Evolutionary conservation across 768 basidiomycete genomes (phyloP).

Genomic region (Serendipita sp.): DNA sequence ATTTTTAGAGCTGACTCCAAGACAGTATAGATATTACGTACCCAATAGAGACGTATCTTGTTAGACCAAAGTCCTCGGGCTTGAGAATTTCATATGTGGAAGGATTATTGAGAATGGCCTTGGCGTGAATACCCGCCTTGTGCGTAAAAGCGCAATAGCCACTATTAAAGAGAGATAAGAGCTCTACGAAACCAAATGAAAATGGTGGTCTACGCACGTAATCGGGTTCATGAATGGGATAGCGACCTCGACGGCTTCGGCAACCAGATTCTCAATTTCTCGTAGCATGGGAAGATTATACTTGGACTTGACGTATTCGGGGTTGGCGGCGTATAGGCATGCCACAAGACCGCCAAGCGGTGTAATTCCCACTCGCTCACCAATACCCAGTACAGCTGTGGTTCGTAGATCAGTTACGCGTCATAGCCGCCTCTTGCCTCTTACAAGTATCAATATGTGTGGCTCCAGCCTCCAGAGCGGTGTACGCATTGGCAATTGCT

Average conservation of each 20-base stretch:
- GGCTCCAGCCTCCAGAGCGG: slow-evolving; percentile 94
- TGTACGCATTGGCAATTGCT: slow-evolving; percentile 98
- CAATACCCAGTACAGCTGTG: slow-evolving; percentile 89
- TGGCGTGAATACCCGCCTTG: slow-evolving; percentile 99
- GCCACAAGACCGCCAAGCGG: slow-evolving; percentile 94
- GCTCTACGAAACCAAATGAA: background rate
- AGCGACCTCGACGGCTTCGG: slow-evolving; percentile 95
- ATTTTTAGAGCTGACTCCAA: background rate
- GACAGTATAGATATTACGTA: slow-evolving; percentile 20
- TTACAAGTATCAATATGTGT: slow-evolving; percentile 96
- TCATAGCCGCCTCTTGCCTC: slow-evolving; percentile 17
- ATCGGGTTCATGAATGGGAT: slow-evolving; percentile 96
- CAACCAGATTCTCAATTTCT: slow-evolving; percentile 97
- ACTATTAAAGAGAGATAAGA: slow-evolving; percentile 27
- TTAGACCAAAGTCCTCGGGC: slow-evolving; percentile 97
- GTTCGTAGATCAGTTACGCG: background rate
- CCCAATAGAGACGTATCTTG: slow-evolving; percentile 96
- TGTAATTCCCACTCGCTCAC: slow-evolving; percentile 97
- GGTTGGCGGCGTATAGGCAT: slow-evolving; percentile 91
- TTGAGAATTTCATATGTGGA: slow-evolving; percentile 98
- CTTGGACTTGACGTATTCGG: slow-evolving; percentile 98
- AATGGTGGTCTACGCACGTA: slow-evolving; percentile 41
- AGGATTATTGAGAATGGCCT: slow-evolving; percentile 98
- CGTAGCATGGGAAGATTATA: slow-evolving; percentile 96
- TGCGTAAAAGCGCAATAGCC: slow-evolving; percentile 99